Conservation (phyloP, 2,329 filamentous ascomycete genomes). For the Didymella lethalis region DNA sequence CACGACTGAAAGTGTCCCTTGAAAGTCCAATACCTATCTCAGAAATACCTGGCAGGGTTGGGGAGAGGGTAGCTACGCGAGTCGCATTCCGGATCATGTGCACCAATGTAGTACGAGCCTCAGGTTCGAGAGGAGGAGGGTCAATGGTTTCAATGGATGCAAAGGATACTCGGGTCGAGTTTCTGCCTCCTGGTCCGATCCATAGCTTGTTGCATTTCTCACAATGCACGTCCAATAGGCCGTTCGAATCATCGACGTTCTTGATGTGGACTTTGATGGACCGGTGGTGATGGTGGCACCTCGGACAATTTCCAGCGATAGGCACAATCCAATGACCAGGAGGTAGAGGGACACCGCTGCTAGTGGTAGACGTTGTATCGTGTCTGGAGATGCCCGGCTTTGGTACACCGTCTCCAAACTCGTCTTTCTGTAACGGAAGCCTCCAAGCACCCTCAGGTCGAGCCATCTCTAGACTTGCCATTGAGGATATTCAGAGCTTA, state of each 20-base stretch:
- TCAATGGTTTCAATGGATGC: constrained; percentile 33
- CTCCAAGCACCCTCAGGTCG: background rate
- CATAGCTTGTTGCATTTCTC: constrained; percentile 36
- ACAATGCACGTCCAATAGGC: constrained; percentile 32
- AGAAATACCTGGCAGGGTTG: no score
- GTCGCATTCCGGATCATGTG: constrained; percentile 34
- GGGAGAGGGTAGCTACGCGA: constrained; percentile 26
- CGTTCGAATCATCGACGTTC: constrained; percentile 19
- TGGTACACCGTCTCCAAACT: background rate
- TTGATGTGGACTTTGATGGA: constrained; percentile 32
- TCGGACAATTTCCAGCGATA: constrained; percentile 40
- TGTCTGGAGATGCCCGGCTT: constrained; percentile 10
- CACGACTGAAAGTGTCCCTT: no score
- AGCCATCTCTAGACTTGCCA: background rate
- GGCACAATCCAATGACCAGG: constrained; percentile 32
- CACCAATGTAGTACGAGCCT: constrained; percentile 29
- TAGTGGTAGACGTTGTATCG: constrained; percentile 30
- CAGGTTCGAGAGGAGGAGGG: constrained; percentile 25
- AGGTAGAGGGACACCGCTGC: constrained; percentile 28
- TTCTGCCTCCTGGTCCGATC: constrained; percentile 36
- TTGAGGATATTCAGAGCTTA: no score
- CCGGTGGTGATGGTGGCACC: constrained; percentile 40
- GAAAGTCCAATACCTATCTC: no score
- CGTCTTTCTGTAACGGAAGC: background rate
- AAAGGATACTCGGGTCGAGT: constrained; percentile 37